Conservation (phyloP, 2,329 filamentous ascomycete genomes). For the Torrubiella hemipterigena region DNA sequence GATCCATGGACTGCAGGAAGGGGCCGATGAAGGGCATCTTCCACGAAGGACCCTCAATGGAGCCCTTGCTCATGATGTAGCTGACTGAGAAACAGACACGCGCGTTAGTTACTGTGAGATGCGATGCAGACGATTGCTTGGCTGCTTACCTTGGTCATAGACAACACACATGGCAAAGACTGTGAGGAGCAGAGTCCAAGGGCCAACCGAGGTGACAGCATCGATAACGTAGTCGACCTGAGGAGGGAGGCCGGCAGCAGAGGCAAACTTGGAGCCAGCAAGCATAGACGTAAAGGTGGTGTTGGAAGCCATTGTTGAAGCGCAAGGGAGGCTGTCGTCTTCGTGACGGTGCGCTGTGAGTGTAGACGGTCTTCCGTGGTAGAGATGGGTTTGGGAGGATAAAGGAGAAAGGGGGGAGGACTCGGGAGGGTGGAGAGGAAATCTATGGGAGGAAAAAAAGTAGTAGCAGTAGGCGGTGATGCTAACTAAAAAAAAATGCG, state of each 20-base stretch:
- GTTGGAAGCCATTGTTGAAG: slow-evolving; percentile 35
- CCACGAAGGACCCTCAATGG: slow-evolving; percentile 61
- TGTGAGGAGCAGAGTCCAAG: slow-evolving; percentile 54
- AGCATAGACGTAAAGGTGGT: slow-evolving; percentile 59
- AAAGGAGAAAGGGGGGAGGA: too few species aligned
- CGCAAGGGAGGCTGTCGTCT: slow-evolving; percentile 1
- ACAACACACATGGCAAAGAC: slow-evolving; percentile 58
- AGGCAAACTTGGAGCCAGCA: slow-evolving; percentile 44
- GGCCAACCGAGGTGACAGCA: slow-evolving; percentile 42
- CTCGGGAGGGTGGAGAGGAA: too few species aligned
- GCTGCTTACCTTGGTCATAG: slow-evolving; percentile 77
- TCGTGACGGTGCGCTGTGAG: too few species aligned
- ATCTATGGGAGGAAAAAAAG: too few species aligned
- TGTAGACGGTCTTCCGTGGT: too few species aligned
- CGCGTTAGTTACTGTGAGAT: too few species aligned
- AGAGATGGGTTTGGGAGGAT: too few species aligned
- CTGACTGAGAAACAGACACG: slow-evolving; percentile 44
- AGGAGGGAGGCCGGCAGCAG: slow-evolving; percentile 37
- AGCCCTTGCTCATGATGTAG: slow-evolving; percentile 64
- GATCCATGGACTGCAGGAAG: slow-evolving; percentile 83
- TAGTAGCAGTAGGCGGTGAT: too few species aligned
- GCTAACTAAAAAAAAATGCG: too few species aligned
- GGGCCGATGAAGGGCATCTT: slow-evolving; percentile 89
- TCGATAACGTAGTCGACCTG: slow-evolving; percentile 45
- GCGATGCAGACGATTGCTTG: too few species aligned